A percentile compares a stretch with the other conserved stretches of the same genome.
phyloP scores from a whole-genome alignment of 225 moss, liverwort and hornwort species.

The Lunularia cruciata region DNA sequence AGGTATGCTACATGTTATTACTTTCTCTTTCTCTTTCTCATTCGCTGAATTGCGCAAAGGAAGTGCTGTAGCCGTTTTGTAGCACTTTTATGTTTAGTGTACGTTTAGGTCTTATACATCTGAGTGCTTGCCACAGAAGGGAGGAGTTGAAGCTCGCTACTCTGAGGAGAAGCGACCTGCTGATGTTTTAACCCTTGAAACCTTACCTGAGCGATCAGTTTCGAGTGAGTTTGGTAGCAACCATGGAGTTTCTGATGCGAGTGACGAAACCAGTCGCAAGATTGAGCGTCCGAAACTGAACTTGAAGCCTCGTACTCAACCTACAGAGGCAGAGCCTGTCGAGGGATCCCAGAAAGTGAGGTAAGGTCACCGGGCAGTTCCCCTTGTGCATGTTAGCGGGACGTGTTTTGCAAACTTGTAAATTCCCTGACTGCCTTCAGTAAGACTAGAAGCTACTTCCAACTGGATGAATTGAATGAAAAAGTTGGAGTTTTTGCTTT shows the following conservation, averaged over 20 bases:
- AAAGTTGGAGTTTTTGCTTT: neutral
- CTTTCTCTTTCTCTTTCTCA: neutral
- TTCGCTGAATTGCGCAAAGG: no score
- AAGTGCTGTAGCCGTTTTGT: neutral
- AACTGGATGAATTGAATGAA: no score
- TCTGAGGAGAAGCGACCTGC: conserved; percentile 61
- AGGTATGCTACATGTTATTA: conserved; percentile 35
- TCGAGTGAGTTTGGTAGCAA: conserved; percentile 41
- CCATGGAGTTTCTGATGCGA: conserved; percentile 40
- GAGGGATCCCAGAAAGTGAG: conserved; percentile 85
- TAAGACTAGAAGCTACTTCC: no score
- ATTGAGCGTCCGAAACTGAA: conserved; percentile 87
- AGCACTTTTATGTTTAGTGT: neutral
- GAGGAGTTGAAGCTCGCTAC: conserved; percentile 41
- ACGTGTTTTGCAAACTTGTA: no score
- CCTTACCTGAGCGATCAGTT: conserved; percentile 28
- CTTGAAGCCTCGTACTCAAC: conserved; percentile 88
- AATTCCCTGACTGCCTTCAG: no score
- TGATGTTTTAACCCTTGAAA: conserved; percentile 58
- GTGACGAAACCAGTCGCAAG: conserved; percentile 60
- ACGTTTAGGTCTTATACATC: no score
- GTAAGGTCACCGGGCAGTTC: conserved; percentile 36
- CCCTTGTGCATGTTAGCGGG: no score
- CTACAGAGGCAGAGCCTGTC: conserved; percentile 54
- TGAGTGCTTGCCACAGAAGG: conserved; percentile 39